phyloP scores from a whole-genome alignment of 2,329 filamentous ascomycete genomes.

The Orbilia blumenaviensis region DNA sequence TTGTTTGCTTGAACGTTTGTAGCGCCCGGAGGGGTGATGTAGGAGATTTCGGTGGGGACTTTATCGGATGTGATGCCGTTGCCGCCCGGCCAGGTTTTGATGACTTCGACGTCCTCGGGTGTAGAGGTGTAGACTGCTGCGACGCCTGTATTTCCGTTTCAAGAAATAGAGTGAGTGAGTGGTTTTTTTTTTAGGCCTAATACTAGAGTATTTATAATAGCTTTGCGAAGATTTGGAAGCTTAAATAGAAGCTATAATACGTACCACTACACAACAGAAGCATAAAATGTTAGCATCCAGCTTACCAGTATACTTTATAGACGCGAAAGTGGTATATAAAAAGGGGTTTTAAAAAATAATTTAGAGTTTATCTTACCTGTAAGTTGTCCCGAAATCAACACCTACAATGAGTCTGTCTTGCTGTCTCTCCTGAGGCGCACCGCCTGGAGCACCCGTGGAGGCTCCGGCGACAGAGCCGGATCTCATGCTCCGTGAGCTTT shows the following conservation, averaged over 20 bases:
- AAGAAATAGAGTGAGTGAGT: too few relatives aligned
- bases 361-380: constrained; percentile 55
- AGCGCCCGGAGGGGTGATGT: constrained; percentile 58
- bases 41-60: constrained; percentile 79
- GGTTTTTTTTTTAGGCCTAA: background rate
- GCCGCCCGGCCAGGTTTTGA: constrained; percentile 84
- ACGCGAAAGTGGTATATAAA: background rate
- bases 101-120: constrained; percentile 82
- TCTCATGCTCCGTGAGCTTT: constrained; percentile 20
- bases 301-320: background rate
- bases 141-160: constrained; percentile 64
- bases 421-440: constrained; percentile 25
- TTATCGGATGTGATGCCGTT: constrained; percentile 90
- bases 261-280: constrained; percentile 29
- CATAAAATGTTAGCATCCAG: constrained; percentile 17
- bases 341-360: background rate
- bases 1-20: constrained; percentile 62
- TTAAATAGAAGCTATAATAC: constrained; percentile 10
- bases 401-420: constrained; percentile 63
- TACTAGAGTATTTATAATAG: too few relatives aligned
- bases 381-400: constrained; percentile 69
- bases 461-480: constrained; percentile 22
- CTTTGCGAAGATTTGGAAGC: background rate
- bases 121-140: constrained; percentile 78
- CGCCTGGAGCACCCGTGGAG: background rate